phyloP scores from a whole-genome alignment of 495 filamentous ascomycete species.

The Durotheca rogersii region DNA sequence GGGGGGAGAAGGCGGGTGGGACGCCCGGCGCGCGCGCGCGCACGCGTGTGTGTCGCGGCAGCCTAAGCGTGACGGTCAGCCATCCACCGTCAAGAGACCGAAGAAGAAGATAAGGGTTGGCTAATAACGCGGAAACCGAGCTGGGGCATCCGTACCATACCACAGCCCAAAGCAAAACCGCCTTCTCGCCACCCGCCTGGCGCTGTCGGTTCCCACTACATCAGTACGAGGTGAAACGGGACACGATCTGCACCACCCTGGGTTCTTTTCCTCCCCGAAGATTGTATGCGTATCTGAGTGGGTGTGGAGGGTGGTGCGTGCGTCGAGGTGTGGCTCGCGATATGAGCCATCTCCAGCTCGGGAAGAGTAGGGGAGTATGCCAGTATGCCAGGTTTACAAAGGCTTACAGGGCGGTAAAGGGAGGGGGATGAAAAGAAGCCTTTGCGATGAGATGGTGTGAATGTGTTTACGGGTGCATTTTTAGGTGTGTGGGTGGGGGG shows the following conservation, averaged over 20 bases:
- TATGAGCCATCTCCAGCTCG: constrained; percentile 4
- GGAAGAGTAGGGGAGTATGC: constrained; percentile 3
- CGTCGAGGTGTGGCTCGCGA: constrained; percentile 22
- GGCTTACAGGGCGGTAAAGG: too few species aligned
- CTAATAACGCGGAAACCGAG: constrained; percentile 11
- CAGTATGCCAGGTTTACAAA: constrained; percentile 16
- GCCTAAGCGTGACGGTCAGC: constrained; percentile 19
- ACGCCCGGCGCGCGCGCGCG: not conserved
- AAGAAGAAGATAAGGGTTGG: constrained; percentile 1
- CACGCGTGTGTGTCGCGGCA: constrained; percentile 7
- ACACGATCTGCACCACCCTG: not conserved
- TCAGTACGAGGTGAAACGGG: constrained; percentile 21
- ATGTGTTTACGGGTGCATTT: constrained; percentile 15
- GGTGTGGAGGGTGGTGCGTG: too few species aligned
- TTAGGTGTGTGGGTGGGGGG: constrained; percentile 1
- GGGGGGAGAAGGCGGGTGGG: constrained; percentile 5
- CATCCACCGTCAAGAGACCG: constrained; percentile 6
- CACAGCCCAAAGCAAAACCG: too few species aligned
- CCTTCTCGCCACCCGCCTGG: not conserved
- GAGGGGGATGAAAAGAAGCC: not conserved
- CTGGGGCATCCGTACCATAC: constrained; percentile 20
- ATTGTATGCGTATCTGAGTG: not conserved
- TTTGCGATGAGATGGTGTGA: constrained; percentile 22
- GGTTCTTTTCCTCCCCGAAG: not conserved
- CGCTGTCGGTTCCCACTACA: not conserved